Evolutionary conservation across 1,284 basidiomycete species (phyloP), one percentile per base, ranked within the genome.

Genomic region (Rugiboletus extremiorientalis): DNA sequence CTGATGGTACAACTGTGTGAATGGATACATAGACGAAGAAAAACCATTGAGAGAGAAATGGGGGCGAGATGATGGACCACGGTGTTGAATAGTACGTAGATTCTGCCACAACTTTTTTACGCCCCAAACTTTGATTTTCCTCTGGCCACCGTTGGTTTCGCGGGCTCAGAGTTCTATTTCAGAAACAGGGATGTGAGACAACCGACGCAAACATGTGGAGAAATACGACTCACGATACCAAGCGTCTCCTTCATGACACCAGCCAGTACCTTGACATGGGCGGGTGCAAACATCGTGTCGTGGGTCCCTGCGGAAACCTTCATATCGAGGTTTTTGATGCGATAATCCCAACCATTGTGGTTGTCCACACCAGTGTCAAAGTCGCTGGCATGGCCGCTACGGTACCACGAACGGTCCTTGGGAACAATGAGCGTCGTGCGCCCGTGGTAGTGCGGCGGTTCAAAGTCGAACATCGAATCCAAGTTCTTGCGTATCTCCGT

Each of bases 221-320:
- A 44, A 23, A 33, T 6, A 22, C 15, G 20, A 55, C 66, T 55
- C 41, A 67, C 64, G 22, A 59, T 55, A 9, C 62, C 60, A 31
- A 68, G 53, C 52, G 61, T 37, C n/a, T 65, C 69, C 50, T 71
- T 72, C 44, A 72, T 50, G 41, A 69, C 64, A 0, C 61, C 56
- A 23, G 70, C 68, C 3, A 70, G 70, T 6, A 64, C 63, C 31
- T 70, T 70, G 20, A 71, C 70, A 34, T 72, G 63, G 11, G 68
- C 68, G 44, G 70, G 68, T 4, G 66, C 61, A 42, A 70, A 72
- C 68, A 72, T 72, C 3, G 70, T 67, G 55, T 70, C 68, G 28
- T 72, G 68, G 6, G 59, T 16, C 18, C 70, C 68, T 8, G 61
- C 56, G 0, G 70, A 59, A 20, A 70, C 18, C 54, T 66, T 69